These are phyloP conservation scores for Trichoderma citrinoviride DNA, from an alignment of 2,329 filamentous ascomycete species.

Conservation along the genomic window DNA sequence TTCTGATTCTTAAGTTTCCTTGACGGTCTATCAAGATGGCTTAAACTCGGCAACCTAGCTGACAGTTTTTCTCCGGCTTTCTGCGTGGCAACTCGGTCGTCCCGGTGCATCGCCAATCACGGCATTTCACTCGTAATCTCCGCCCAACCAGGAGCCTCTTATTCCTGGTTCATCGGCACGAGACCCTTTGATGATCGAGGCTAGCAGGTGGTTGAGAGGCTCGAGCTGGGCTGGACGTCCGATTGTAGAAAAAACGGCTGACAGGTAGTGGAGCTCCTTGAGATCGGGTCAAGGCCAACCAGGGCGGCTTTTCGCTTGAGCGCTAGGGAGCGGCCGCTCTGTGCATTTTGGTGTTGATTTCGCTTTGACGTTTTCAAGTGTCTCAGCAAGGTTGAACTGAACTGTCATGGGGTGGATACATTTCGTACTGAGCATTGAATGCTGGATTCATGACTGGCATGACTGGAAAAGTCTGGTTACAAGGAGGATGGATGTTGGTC, in stretches of 20 bases:
- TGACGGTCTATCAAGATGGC: too few species aligned
- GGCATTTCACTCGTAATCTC: background rate
- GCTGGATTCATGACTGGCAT: too few species aligned
- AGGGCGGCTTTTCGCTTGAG: constrained; percentile 3
- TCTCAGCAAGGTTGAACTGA: too few species aligned
- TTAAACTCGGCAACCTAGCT: background rate
- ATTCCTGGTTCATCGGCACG: background rate
- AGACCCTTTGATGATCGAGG: background rate
- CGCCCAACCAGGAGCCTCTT: background rate
- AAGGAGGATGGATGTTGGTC: too few species aligned
- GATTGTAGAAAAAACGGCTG: constrained; percentile 8
- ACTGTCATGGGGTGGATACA: too few species aligned
- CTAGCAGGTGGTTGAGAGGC: background rate
- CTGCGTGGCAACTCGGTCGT: background rate
- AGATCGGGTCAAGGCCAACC: background rate
- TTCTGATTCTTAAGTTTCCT: background rate
- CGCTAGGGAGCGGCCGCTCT: constrained; percentile 3
- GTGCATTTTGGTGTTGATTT: background rate
- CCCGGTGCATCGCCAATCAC: background rate
- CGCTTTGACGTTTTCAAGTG: background rate
- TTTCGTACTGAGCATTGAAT: too few species aligned
- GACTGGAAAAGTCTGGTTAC: too few species aligned
- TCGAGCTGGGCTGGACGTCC: background rate
- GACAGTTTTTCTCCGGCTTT: background rate
- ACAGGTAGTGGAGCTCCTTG: background rate